These are phyloP conservation scores for Boletellus deceptivus DNA, from an alignment of 1,284 basidiomycete species.

Conservation along the genomic window DNA sequence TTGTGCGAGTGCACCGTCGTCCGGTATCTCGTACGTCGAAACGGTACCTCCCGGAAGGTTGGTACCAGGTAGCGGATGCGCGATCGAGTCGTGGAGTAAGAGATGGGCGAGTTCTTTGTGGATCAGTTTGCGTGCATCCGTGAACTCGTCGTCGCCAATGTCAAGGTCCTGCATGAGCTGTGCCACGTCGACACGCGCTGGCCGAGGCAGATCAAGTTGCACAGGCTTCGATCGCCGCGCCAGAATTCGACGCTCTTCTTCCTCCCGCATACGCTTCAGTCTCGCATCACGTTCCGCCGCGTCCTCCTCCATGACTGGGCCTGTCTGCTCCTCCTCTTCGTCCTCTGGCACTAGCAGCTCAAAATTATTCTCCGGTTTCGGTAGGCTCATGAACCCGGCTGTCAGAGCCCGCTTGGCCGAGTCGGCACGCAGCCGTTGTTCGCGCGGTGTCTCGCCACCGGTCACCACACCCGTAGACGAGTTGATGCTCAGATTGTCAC, in stretches of 20 bases:
- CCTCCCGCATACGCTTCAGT: slow-evolving; percentile 65
- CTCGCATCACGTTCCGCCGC: slow-evolving; percentile 90
- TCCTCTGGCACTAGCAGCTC: slow-evolving; percentile 91
- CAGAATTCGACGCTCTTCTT: slow-evolving; percentile 75
- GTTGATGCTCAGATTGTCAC: slow-evolving; percentile 92
- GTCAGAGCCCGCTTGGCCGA: slow-evolving; percentile 74
- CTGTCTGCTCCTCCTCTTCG: slow-evolving; percentile 54
- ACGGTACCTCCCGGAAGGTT: slow-evolving; percentile 71
- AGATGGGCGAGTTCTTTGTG: slow-evolving; percentile 79
- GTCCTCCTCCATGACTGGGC: slow-evolving; percentile 70
- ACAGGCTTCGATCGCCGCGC: slow-evolving; percentile 83
- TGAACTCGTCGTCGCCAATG: slow-evolving; percentile 48
- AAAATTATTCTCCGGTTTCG: slow-evolving; percentile 97
- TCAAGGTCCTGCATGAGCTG: slow-evolving; percentile 60
- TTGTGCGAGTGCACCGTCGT: slow-evolving; percentile 72
- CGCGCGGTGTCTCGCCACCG: slow-evolving; percentile 73
- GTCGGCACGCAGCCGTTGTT: slow-evolving; percentile 60
- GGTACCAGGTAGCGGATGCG: slow-evolving; percentile 88
- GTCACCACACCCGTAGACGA: slow-evolving; percentile 54
- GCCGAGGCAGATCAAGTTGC: slow-evolving; percentile 83
- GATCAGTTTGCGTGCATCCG: slow-evolving; percentile 63
- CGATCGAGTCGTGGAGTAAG: slow-evolving; percentile 86
- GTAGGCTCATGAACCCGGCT: slow-evolving; percentile 81
- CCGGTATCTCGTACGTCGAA: slow-evolving; percentile 74
- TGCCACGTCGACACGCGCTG: slow-evolving; percentile 76